Base-by-base conservation (phyloP, 768 basidiomycete genomes). In the Lactarius tabidus region DNA sequence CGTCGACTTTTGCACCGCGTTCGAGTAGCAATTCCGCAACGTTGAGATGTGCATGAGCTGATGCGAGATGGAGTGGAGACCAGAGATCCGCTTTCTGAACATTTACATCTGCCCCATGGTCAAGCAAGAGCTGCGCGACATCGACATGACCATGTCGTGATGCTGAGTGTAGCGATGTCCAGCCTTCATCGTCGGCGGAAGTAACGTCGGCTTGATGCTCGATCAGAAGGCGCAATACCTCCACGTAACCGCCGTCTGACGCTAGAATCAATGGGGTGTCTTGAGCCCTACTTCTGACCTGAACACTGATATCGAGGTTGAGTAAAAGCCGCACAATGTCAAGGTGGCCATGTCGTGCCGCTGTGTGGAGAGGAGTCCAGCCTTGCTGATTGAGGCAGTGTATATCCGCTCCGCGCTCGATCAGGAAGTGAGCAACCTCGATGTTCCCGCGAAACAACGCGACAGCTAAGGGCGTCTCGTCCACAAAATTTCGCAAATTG, bases 21-120 rank as follows among this genome's bases (percentile, higher is more conserved):
- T 59, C 2, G 2, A 58, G 23, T 15, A 63, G 48, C 15, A 63
- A 23, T 9, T 26, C n/a, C 1, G 31, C 48, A 7, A 58, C 29
- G 6, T 15, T 8, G 35, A 63, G 26, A 20, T 52, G 57, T 2
- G 56, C 62, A 1, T 41, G 9, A 3, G 28, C 14, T 2, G 62
- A 63, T 20, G 57, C 57, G 6, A 18, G 1, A 20, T 63, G 62
- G 0, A 63, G 48, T 15, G 57, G 57, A 29, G 62, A 57, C 14
- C 1, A 26, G 3, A 39, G 15, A 1, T 20, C 0, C 3, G 2
- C 20, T 9, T 38, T 8, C n/a, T 12, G 8, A 2, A 20, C 28
- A 8, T 58, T 18, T 31, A 52, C 26, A 18, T 29, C 15, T 12
- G 56, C 56, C 7, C 56, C n/a, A 6, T 18, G 20, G 3, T 52